Evolutionary conservation across 2,329 filamentous ascomycete genomes (phyloP), one percentile per base, ranked within the genome.

Genomic region (Pseudogymnoascus sp.): DNA sequence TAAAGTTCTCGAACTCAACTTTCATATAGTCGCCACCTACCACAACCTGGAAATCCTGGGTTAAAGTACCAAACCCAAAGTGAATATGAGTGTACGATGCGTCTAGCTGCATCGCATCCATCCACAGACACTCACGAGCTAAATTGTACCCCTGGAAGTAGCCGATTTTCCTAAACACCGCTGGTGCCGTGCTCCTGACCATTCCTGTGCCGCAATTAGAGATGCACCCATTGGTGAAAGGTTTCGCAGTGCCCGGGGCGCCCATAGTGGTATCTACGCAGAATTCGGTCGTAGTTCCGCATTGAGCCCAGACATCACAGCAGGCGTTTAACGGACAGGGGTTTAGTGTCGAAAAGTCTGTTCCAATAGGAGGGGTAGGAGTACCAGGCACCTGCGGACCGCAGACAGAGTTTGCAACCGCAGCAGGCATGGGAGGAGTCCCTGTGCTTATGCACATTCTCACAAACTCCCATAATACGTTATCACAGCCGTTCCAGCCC

Each of bases 171-270:
- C 60, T 57, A 29, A 67, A 68, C 41, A 60, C 36, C 8, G 35
- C 65, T 24, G 31, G 60, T 5, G 39, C 66, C 41, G 73, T 68
- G 41, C 62, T 63, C 36, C 21, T 63, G 0, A 59, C 67, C 60
- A 78, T 72, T 26, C 75, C 64, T 37, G 64, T 67, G 24, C 77
- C 74, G 65, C 77, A 76, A 68, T 75, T 78, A 39, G 70, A 75
- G 54, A 78, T 75, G 63, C 74, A 76, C 24, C 71, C 72, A 63
- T 74, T 72, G 3, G 59, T 67, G 1, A 71, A 71, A 5, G 66
- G 60, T 3, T 64, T n/a, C 7, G 60, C 11, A 66, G 11, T 72
- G 75, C 4, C 75, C 73, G 5, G 74, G 73, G 8, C 64, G 66
- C 5, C 72, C 73, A 7, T 68, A 72, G 13, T 2, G 5, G 21